Evolutionary conservation across 495 filamentous ascomycete species (phyloP).

Genomic region (Tirmania nivea): DNA sequence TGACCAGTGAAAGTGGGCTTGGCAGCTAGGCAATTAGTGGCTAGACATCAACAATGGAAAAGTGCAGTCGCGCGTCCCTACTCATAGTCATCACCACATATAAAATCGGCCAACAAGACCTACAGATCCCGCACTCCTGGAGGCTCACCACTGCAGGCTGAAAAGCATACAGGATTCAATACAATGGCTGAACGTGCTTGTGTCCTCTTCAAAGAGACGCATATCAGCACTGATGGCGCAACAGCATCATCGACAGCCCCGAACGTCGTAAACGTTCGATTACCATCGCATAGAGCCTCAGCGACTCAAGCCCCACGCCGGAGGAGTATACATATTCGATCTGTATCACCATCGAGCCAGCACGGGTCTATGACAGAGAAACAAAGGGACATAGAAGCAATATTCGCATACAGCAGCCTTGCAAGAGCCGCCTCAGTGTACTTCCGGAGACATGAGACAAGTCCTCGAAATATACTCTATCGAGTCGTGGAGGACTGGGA

Average conservation of each 20-base stretch:
- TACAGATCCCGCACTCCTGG: no score
- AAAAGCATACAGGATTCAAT: background rate
- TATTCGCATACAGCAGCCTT: slow-evolving; percentile 46
- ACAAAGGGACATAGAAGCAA: slow-evolving; percentile 30
- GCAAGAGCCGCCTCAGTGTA: slow-evolving; percentile 66
- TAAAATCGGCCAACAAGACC: no score
- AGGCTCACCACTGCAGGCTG: slow-evolving; percentile 1
- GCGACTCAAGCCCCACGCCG: slow-evolving; percentile 12
- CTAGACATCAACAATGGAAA: no score
- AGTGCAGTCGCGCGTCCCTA: no score
- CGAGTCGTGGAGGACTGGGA: slow-evolving; percentile 60
- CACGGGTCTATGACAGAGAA: slow-evolving; percentile 9
- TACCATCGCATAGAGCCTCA: slow-evolving; percentile 32
- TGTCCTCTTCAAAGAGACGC: slow-evolving; percentile 64
- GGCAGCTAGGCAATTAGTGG: no score
- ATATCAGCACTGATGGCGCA: slow-evolving; percentile 47
- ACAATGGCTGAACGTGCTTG: slow-evolving; percentile 18
- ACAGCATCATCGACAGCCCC: slow-evolving; percentile 24
- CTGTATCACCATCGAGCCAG: slow-evolving; percentile 15
- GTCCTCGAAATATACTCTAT: slow-evolving; percentile 77
- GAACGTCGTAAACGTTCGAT: slow-evolving; percentile 50
- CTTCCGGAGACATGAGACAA: slow-evolving; percentile 49
- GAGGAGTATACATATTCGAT: slow-evolving; percentile 18
- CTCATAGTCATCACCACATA: no score
- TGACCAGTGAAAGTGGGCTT: no score